Evolutionary conservation across 768 basidiomycete species (phyloP), one percentile per base, ranked within the genome.

Genomic region (Megacollybia marginata): DNA sequence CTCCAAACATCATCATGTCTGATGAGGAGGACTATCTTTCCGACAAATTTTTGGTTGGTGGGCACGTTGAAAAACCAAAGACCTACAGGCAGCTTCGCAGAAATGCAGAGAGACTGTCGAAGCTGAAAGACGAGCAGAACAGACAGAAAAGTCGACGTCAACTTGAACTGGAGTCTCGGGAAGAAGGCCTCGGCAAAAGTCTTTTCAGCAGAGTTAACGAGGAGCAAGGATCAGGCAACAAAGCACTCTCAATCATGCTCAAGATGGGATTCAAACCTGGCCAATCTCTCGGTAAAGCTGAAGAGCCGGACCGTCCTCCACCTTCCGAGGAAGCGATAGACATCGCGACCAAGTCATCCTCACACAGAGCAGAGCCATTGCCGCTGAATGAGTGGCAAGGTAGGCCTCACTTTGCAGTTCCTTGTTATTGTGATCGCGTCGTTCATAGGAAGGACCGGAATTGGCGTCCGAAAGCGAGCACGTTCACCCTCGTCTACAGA

Each of bases 211-310:
- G 79, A 40, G 86, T 85, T 19, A 73, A 77, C 61, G 85, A 88
- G 59, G 78, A 80, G 42, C 75, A 79, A 53, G 67, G 69, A 38
- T 65, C 70, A 47, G 72, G 76, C 40, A 91, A 79, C 69, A 92
- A 91, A 62, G 91, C 90, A 8, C 69, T 92, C 48, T 76, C 79
- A 13, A 92, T 93, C 71, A 93, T 93, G 91, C 81, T 87, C 77
- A 92, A 88, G 69, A 92, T 92, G 91, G 91, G 91, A 1, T 93
- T 89, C 70, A 85, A 85, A 67, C 82, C 87, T 2, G 91, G 91
- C 13, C 81, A 91, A 62, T 73, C 87, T 12, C 73, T 92, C 28
- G 89, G 90, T 15, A 72, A 66, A 59, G 47, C 62, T 9, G 66
- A 68, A 9, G 59, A 64, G 35, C 50, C 36, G 28, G 53, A 54